Conservation (phyloP, 306 rosid genomes). For the Citrullus amarus region DNA sequence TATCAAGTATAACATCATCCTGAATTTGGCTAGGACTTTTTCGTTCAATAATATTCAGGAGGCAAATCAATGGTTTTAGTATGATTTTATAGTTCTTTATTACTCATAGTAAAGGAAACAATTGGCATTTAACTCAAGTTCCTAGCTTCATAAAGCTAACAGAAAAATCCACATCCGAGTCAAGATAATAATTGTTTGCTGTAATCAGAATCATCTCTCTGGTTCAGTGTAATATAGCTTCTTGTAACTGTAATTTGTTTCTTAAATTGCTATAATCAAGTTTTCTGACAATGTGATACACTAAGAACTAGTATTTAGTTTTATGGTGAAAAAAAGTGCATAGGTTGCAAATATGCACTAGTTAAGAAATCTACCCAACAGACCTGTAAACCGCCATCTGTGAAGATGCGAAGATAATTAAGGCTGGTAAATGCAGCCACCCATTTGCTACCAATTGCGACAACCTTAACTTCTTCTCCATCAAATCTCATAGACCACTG, state of each 20-base stretch:
- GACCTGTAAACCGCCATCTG: slow-evolving; percentile 90
- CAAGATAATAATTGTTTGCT: background rate
- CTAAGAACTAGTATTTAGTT: background rate
- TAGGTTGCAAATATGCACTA: background rate
- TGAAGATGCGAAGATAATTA: slow-evolving; percentile 82
- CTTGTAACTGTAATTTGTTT: background rate
- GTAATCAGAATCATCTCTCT: background rate
- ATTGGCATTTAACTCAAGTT: background rate
- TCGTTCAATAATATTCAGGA: background rate
- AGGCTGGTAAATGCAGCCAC: slow-evolving; percentile 86
- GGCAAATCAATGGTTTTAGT: background rate
- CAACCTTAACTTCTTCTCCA: slow-evolving; percentile 88
- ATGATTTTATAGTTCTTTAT: background rate
- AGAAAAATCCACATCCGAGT: background rate
- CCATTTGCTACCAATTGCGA: slow-evolving; percentile 78
- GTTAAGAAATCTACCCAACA: background rate
- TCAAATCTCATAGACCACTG: slow-evolving; percentile 99
- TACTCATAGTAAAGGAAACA: background rate
- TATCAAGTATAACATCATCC: background rate
- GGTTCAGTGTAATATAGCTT: background rate
- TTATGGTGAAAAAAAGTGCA: background rate
- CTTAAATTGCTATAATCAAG: background rate
- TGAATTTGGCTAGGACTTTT: background rate
- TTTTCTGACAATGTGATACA: background rate
- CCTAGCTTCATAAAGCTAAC: background rate